A percentile compares a stretch with the other conserved stretches of the same genome.
phyloP scores from a whole-genome alignment of 225 moss, liverwort and hornwort species.

The Polytrichum commune region DNA sequence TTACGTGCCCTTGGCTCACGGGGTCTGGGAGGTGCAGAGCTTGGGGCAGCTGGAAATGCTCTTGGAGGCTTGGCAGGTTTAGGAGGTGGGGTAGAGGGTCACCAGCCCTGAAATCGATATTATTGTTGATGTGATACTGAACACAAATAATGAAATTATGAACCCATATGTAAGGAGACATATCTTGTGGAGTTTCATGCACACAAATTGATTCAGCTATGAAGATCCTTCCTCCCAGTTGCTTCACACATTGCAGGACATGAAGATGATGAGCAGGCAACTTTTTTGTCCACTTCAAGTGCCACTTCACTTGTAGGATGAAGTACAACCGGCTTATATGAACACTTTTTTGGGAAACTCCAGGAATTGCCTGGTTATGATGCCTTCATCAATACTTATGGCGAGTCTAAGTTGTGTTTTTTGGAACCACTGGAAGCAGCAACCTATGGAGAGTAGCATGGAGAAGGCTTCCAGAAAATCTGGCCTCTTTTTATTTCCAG shows the following conservation, averaged over 20 bases:
- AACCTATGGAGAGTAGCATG: background rate
- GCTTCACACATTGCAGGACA: background rate
- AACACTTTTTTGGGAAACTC: background rate
- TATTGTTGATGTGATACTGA: background rate
- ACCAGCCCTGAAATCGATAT: conserved; percentile 23
- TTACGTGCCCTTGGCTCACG: conserved; percentile 27
- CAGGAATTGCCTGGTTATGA: background rate
- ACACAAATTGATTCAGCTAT: background rate
- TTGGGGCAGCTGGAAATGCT: conserved; percentile 39
- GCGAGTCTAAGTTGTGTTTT: background rate
- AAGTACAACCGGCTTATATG: background rate
- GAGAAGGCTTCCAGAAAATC: background rate
- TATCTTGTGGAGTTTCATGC: too few species aligned
- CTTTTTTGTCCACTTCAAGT: background rate
- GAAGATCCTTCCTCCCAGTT: background rate
- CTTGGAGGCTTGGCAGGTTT: conserved; percentile 50
- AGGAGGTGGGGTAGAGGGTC: conserved; percentile 34
- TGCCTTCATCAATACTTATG: background rate
- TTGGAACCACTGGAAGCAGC: background rate
- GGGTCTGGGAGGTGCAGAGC: conserved; percentile 30
- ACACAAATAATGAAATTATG: background rate
- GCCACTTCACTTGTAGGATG: background rate
- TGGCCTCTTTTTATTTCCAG: background rate
- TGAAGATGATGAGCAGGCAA: background rate
- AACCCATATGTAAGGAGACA: background rate